phyloP scores from a whole-genome alignment of 1,284 basidiomycete species.

The Rhizoctonia solani region DNA sequence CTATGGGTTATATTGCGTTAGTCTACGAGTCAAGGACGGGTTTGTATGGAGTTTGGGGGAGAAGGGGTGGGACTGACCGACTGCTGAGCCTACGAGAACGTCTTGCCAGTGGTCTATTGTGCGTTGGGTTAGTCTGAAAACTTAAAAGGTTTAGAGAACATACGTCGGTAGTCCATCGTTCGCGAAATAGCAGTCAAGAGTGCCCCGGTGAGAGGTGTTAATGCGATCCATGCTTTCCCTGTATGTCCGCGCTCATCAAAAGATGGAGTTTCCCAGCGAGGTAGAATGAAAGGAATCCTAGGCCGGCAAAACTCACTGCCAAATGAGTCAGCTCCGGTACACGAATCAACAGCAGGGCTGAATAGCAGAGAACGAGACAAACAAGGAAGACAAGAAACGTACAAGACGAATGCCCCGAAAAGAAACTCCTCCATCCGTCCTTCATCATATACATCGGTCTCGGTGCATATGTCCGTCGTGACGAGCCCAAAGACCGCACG shows the following conservation, averaged over 20 bases:
- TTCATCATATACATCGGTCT: conserved; percentile 62
- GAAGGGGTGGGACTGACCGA: conserved; percentile 49
- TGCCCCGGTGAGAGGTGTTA: conserved; percentile 78
- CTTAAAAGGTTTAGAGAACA: conserved; percentile 42
- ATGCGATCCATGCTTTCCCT: conserved; percentile 82
- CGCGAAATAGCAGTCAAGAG: conserved; percentile 88
- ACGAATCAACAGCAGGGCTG: neutral
- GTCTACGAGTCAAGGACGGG: too few relatives aligned
- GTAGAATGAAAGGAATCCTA: conserved; percentile 89
- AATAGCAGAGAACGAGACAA: neutral
- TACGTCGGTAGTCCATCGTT: conserved; percentile 87
- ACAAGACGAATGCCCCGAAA: conserved; percentile 89
- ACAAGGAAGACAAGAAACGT: conserved; percentile 43
- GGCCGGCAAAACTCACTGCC: conserved; percentile 88
- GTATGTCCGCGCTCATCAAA: conserved; percentile 83
- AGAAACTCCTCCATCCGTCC: conserved; percentile 94
- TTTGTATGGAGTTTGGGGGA: neutral
- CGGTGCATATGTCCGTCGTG: conserved; percentile 78
- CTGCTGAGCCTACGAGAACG: conserved; percentile 75
- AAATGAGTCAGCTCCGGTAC: neutral
- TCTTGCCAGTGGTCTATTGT: conserved; percentile 84
- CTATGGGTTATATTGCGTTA: neutral
- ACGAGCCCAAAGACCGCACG: conserved; percentile 72
- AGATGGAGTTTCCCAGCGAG: conserved; percentile 90
- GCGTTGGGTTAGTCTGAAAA: conserved; percentile 13